A percentile compares a stretch with the other conserved stretches of the same genome.
Conservation (phyloP, 2,329 filamentous ascomycete species). For the Gaeumannomyces tritici region DNA sequence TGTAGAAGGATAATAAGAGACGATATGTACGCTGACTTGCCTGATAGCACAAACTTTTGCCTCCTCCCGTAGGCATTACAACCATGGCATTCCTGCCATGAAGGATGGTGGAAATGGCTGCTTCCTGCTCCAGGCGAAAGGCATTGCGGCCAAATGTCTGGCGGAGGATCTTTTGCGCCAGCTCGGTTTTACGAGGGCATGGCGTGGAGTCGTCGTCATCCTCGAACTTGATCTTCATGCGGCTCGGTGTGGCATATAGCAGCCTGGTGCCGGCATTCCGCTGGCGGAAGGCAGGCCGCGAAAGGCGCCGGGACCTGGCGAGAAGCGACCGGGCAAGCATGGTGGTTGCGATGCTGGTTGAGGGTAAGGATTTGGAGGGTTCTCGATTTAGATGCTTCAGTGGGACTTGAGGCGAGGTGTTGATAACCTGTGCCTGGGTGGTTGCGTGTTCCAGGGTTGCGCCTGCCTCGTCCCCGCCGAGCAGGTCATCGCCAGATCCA, state of each 20-base stretch:
- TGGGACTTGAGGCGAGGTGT: neutral
- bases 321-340: too few species aligned
- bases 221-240: neutral
- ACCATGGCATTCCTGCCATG: conserved; percentile 29
- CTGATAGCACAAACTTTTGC: conserved; percentile 41
- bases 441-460: neutral
- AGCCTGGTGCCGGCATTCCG: too few species aligned
- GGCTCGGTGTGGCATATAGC: too few species aligned
- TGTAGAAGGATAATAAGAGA: too few species aligned
- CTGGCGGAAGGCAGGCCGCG: too few species aligned
- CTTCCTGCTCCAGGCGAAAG: conserved; percentile 36
- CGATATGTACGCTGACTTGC: conserved; percentile 20
- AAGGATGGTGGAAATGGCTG: conserved; percentile 26
- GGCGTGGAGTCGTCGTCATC: neutral
- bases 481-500: conserved; percentile 22
- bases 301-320: too few species aligned
- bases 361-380: too few species aligned
- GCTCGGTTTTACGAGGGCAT: neutral
- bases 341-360: too few species aligned
- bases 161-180: conserved; percentile 19
- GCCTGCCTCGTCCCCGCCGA: conserved; percentile 15
- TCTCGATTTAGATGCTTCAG: too few species aligned
- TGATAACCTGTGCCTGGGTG: neutral
- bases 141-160: conserved; percentile 26
- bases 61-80: conserved; percentile 37